Conservation (phyloP, 306 rosid genomes). For the Castanea crenata region DNA sequence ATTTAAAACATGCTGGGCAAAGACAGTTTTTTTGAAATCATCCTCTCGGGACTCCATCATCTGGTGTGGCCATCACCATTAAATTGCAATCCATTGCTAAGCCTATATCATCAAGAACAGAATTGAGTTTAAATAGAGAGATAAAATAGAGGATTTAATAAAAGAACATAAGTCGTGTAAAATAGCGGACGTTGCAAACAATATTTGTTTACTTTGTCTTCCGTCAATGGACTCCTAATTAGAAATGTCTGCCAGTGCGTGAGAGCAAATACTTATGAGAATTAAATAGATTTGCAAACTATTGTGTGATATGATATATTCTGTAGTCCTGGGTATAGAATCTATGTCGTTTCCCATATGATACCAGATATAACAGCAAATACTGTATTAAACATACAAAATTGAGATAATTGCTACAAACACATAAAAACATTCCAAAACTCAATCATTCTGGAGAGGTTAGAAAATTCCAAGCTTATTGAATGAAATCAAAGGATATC, state of each 20-base stretch:
- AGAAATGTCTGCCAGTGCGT: no score
- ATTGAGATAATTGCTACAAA: neutral
- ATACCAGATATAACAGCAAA: neutral
- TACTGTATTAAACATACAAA: neutral
- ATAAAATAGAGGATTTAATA: neutral
- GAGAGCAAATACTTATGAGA: neutral
- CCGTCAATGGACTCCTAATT: neutral
- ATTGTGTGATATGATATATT: neutral
- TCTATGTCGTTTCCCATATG: neutral
- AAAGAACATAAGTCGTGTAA: neutral
- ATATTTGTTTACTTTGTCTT: neutral
- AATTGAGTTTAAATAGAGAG: neutral
- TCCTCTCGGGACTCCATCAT: neutral
- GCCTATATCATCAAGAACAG: neutral
- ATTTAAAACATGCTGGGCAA: neutral
- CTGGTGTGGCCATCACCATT: neutral
- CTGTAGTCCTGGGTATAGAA: neutral
- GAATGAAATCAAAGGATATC: neutral
- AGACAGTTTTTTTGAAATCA: neutral
- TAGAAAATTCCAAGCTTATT: neutral
- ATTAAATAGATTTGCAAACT: neutral
- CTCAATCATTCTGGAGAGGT: neutral
- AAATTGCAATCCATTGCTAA: neutral
- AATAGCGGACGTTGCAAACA: neutral
- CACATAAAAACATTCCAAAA: neutral